Percentiles rank a stretch among this genome's conserved stretches.
Conservation (phyloP, 306 rosid species). For the Canavalia ensiformis region DNA sequence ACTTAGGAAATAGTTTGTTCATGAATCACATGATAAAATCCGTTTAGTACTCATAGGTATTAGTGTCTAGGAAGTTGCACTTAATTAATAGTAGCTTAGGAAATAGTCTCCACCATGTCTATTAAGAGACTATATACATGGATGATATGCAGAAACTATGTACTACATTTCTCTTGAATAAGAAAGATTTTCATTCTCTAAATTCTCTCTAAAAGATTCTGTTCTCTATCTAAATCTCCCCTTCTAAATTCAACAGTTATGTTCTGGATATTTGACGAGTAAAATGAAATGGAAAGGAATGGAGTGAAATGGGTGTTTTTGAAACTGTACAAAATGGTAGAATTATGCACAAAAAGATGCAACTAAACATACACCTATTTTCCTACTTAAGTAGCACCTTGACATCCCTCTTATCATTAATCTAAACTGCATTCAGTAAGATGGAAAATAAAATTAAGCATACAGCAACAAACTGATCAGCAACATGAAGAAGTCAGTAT, state of each 20-base stretch:
- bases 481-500: conserved; percentile 24
- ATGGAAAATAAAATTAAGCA: conserved; percentile 28
- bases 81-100: too few relatives aligned
- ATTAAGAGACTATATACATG: too few relatives aligned
- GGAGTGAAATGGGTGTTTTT: not conserved
- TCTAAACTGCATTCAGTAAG: conserved; percentile 12
- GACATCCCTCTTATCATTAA: conserved; percentile 13
- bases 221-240: too few relatives aligned
- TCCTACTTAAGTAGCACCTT: conserved; percentile 22
- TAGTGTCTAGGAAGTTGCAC: too few relatives aligned
- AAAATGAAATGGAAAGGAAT: not conserved
- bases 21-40: too few relatives aligned
- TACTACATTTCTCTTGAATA: too few relatives aligned
- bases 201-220: too few relatives aligned
- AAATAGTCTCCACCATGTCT: too few relatives aligned
- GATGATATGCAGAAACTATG: too few relatives aligned
- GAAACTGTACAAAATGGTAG: conserved; percentile 26
- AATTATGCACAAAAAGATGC: conserved; percentile 4
- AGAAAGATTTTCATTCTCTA: too few relatives aligned
- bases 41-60: too few relatives aligned
- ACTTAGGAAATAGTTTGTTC: too few relatives aligned
- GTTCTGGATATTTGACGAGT: conserved; percentile 4
- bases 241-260: not conserved
- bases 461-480: not conserved
- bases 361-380: conserved; percentile 22